Evolutionary conservation across 2,329 filamentous ascomycete genomes (phyloP), one percentile per base, ranked within the genome.

Genomic region (Fusarium annulatum): DNA sequence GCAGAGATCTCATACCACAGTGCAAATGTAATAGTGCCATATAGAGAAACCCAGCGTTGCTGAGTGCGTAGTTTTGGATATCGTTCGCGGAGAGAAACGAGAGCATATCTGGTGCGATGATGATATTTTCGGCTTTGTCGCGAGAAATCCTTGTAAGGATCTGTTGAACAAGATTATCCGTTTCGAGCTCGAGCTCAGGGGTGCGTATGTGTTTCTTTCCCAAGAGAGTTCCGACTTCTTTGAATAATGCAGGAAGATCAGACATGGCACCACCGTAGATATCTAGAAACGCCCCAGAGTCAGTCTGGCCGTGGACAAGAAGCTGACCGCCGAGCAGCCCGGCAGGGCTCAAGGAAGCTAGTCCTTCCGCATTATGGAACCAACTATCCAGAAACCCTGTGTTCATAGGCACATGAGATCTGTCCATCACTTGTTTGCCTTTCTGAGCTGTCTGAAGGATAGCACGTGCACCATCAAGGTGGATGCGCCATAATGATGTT

Each of bases 291-390:
- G 30, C 30, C 1, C 39, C 56, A 28, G 21, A 15, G 1, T 39
- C 59, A 7, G 30, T 23, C 11, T 48, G 36, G 4, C 23, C 52
- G 4, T 15, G 42, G 1, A 30, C 19, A 8, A 52, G 30, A 11
- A 68, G 41, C 18, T 68, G 62, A 1, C 38, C 38, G 4, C 42
- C 33, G 2, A 62, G n/a, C 2, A 63, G 16, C 4, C 71, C 70
- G 4, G 67, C 26, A 2, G 71, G 67, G 9, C 70, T 73, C 3
- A 74, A 46, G 3, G 71, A 71, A 15, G 71, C 70, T 2, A 74
- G 34, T 33, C 33, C 71, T 26, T 74, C 71, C 7, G 67, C 71
- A 26, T 74, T 73, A 33, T 74, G 67, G 21, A 71, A 73, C 71
- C 71, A 74, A 14, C 71, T 74, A 2, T 64, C 56, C 0, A 74